Conservation (phyloP, 1,284 basidiomycete species). For the Cryptococcus sp. region DNA sequence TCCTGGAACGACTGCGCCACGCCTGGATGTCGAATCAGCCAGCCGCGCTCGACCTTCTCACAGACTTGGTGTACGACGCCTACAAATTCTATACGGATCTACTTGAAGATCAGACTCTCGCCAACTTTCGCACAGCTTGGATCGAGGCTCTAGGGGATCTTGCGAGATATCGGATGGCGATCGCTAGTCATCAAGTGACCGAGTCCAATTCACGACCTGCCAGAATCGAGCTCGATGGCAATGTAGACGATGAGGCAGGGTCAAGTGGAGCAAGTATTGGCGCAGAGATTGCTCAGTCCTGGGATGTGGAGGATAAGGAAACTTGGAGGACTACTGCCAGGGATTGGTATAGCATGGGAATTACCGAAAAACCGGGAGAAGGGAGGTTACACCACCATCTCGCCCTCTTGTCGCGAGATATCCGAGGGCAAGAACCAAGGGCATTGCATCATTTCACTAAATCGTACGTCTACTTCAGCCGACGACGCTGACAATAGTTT, state of each 20-base stretch:
- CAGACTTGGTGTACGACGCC: conserved; percentile 89
- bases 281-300: conserved; percentile 72
- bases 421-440: conserved; percentile 75
- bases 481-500: conserved; percentile 54
- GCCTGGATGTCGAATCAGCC: conserved; percentile 55
- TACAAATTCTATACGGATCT: conserved; percentile 91
- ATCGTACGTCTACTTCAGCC: conserved; percentile 57
- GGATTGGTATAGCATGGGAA: conserved; percentile 87
- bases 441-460: conserved; percentile 93
- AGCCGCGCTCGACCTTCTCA: conserved; percentile 62
- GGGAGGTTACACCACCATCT: conserved; percentile 92
- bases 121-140: conserved; percentile 74
- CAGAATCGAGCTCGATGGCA: not conserved
- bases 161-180: conserved; percentile 89
- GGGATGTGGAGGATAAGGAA: conserved; percentile 89
- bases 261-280: conserved; percentile 70
- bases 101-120: conserved; percentile 72
- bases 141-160: conserved; percentile 94
- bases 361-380: conserved; percentile 81
- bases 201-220: conserved; percentile 16
- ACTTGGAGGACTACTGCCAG: conserved; percentile 83
- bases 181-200: conserved; percentile 55
- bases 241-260: conserved; percentile 19
- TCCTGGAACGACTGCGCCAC: conserved; percentile 83
- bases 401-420: conserved; percentile 78